Evolutionary conservation across 495 filamentous ascomycete genomes (phyloP).

Genomic region (Clavariopsis aquatica): DNA sequence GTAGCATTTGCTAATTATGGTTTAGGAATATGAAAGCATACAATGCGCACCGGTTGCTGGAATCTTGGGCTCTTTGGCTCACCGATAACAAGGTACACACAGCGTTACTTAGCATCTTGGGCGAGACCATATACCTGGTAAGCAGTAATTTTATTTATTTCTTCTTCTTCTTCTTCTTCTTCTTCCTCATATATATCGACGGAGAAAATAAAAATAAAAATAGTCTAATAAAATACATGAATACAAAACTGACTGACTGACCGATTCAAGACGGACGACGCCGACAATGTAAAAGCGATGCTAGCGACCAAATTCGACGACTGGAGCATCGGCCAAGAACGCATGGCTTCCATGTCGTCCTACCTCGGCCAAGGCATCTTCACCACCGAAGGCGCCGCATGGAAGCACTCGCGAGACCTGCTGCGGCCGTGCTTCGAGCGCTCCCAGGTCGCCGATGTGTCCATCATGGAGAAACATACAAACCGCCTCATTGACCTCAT

Average conservation of each 20-base stretch:
- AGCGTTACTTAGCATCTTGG: background rate
- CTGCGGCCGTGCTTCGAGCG: conserved; percentile 64
- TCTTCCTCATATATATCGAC: too few species aligned
- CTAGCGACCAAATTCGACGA: conserved; percentile 60
- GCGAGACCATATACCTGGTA: conserved; percentile 41
- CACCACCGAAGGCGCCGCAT: conserved; percentile 28
- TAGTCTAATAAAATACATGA: too few species aligned
- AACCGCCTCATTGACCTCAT: conserved; percentile 51
- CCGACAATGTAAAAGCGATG: conserved; percentile 63
- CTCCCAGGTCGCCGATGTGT: conserved; percentile 59
- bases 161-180: too few species aligned
- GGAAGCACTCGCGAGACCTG: conserved; percentile 54
- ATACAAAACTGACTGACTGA: too few species aligned
- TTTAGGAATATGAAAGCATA: background rate
- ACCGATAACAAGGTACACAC: conserved; percentile 12
- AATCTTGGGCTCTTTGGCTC: background rate
- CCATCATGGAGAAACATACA: conserved; percentile 60
- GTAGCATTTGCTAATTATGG: too few species aligned
- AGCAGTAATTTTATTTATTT: too few species aligned
- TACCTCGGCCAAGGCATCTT: conserved; percentile 30
- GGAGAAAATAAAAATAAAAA: too few species aligned
- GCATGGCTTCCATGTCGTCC: conserved; percentile 39
- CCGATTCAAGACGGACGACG: conserved; percentile 64
- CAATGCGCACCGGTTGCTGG: conserved; percentile 4
- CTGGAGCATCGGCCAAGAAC: conserved; percentile 57